Percentiles rank a stretch among this genome's conserved stretches.
phyloP scores from a whole-genome alignment of 1,284 basidiomycete species.

The Tylopilus sp. region DNA sequence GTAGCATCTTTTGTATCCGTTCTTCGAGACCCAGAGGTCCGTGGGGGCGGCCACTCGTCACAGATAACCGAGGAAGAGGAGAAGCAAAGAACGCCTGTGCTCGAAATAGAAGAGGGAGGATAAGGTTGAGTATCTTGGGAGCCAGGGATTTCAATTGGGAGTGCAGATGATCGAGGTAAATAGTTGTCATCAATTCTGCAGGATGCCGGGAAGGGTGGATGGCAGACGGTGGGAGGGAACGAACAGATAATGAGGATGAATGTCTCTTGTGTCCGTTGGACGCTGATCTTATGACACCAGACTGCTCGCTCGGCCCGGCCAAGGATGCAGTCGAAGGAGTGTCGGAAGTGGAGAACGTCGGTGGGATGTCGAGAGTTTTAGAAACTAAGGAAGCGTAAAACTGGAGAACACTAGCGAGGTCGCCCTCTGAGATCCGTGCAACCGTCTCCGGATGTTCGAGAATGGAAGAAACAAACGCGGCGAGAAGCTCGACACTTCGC shows the following conservation, averaged over 20 bases:
- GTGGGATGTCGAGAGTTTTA: conserved; percentile 42
- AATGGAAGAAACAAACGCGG: conserved; percentile 51
- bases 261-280: conserved; percentile 51
- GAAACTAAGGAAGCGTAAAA: conserved; percentile 59
- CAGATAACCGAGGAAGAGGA: conserved; percentile 59
- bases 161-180: conserved; percentile 61
- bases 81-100: conserved; percentile 57
- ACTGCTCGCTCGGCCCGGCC: conserved; percentile 27
- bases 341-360: conserved; percentile 23
- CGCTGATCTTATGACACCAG: conserved; percentile 23
- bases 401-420: conserved; percentile 46
- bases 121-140: conserved; percentile 46
- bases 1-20: conserved; percentile 51
- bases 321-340: conserved; percentile 27
- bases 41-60: conserved; percentile 37
- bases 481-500: conserved; percentile 53
- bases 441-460: conserved; percentile 48
- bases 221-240: conserved; percentile 21
- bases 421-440: conserved; percentile 55
- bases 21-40: conserved; percentile 47
- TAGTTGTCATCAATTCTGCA: conserved; percentile 53
- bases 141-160: conserved; percentile 55
- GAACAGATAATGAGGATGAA: conserved; percentile 32
- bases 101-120: conserved; percentile 69
- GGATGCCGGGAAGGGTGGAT: conserved; percentile 40